These are phyloP conservation scores for Cyanodermella asteris DNA, from an alignment of 2,329 filamentous ascomycete species.

Conservation along the genomic window DNA sequence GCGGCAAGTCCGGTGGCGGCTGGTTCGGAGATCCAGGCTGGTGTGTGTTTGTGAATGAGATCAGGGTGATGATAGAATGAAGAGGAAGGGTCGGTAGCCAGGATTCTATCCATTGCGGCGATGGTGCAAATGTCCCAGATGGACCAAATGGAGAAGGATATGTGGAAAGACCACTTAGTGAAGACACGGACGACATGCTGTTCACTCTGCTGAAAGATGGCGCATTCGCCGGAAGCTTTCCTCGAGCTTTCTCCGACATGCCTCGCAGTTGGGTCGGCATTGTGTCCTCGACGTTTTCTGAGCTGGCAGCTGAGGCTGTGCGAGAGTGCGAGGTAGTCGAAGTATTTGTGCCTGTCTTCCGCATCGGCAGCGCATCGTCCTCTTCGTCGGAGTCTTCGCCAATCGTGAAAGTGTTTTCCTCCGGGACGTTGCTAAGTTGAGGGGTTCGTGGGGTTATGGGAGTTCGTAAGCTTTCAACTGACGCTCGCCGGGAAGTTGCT, in stretches of 20 bases:
- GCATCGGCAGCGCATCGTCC: constrained; percentile 36
- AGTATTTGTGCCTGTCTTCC: constrained; percentile 36
- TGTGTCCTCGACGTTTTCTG: constrained; percentile 54
- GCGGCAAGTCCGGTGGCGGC: constrained; percentile 17
- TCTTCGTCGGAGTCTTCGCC: constrained; percentile 55
- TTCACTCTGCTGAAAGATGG: constrained; percentile 77
- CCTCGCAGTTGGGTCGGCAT: constrained; percentile 65
- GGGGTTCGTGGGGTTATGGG: constrained; percentile 36
- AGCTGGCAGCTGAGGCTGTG: constrained; percentile 46
- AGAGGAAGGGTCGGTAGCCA: constrained; percentile 86
- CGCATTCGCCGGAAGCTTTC: constrained; percentile 76
- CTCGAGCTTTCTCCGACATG: constrained; percentile 92
- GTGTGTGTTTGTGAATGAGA: constrained; percentile 26
- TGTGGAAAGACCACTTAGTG: too few species aligned
- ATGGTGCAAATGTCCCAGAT: constrained; percentile 53
- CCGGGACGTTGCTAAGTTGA: constrained; percentile 45
- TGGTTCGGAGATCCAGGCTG: constrained; percentile 15
- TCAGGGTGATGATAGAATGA: constrained; percentile 58
- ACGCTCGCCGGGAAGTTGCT: constrained; percentile 28
- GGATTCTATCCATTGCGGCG: constrained; percentile 67
- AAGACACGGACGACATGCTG: constrained; percentile 59
- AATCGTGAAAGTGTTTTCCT: constrained; percentile 68
- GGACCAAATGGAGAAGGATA: too few species aligned
- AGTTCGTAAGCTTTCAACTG: constrained; percentile 45
- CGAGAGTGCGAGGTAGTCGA: constrained; percentile 35